Conservation (phyloP, 331 rosid species). For the Stylosanthes scabra region DNA sequence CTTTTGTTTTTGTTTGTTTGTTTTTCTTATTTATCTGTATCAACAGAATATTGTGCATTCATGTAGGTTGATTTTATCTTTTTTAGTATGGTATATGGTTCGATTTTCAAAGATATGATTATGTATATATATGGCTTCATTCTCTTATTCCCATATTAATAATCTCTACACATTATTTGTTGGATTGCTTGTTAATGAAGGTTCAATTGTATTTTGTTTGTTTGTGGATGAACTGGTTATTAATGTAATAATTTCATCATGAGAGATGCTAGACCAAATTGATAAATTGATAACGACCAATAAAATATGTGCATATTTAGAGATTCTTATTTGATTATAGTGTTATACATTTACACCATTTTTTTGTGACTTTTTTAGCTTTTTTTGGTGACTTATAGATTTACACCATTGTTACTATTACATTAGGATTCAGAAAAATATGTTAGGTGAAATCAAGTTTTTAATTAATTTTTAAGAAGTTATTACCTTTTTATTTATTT, state of each 20-base stretch:
- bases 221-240: neutral
- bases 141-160: neutral
- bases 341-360: neutral
- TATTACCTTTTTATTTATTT: no score
- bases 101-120: neutral
- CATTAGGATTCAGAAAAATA: no score
- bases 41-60: neutral
- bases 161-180: neutral
- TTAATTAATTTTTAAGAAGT: no score
- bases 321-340: neutral
- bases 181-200: conserved; percentile 16
- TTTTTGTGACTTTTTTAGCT: no score
- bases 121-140: neutral
- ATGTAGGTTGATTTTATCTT: neutral
- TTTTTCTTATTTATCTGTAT: neutral
- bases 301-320: neutral
- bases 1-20: no score
- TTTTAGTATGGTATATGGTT: conserved; percentile 4
- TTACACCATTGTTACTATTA: neutral
- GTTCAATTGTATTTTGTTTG: conserved; percentile 13
- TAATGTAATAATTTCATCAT: neutral
- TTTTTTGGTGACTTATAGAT: no score
- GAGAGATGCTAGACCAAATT: neutral
- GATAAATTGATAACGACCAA: neutral
- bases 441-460: no score